A percentile compares a stretch with the other conserved stretches of the same genome.
These are phyloP conservation scores for Neopestalotiopsis sp. DNA, from an alignment of 2,329 filamentous ascomycete species.

Conservation along the genomic window DNA sequence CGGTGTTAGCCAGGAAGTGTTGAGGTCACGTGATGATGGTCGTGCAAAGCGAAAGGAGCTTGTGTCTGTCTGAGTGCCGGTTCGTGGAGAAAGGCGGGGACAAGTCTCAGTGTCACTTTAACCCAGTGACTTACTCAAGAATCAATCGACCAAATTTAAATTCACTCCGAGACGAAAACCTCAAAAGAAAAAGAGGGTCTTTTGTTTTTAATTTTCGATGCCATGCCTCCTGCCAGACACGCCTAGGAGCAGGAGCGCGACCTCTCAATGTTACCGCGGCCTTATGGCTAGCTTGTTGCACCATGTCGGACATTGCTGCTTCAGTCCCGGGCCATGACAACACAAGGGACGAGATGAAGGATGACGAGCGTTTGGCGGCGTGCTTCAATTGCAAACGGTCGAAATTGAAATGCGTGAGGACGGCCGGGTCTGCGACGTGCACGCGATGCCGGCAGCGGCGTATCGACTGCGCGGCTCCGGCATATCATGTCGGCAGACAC, in stretches of 20 bases:
- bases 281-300: conserved; percentile 12
- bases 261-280: conserved; percentile 2
- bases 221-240: background rate
- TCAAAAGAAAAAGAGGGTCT: background rate
- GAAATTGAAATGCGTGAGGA: conserved; percentile 39
- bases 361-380: conserved; percentile 19
- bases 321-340: conserved; percentile 19
- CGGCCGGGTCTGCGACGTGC: conserved; percentile 32
- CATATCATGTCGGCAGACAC: conserved; percentile 74
- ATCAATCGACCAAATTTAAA: background rate
- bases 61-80: background rate
- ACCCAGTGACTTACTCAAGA: background rate
- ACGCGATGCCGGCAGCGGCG: conserved; percentile 36
- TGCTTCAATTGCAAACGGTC: conserved; percentile 40
- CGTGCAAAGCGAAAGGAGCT: background rate
- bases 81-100: background rate
- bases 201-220: background rate
- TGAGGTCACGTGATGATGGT: background rate
- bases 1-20: background rate
- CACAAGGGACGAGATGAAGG: conserved; percentile 18
- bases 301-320: conserved; percentile 20
- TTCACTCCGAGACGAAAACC: background rate
- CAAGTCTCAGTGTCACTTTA: background rate
- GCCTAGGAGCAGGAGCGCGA: background rate
- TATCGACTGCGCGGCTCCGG: conserved; percentile 69